Evolutionary conservation across 192 early-diverging fungal species (phyloP).

Genomic region (Gamsiella multidivaricata): DNA sequence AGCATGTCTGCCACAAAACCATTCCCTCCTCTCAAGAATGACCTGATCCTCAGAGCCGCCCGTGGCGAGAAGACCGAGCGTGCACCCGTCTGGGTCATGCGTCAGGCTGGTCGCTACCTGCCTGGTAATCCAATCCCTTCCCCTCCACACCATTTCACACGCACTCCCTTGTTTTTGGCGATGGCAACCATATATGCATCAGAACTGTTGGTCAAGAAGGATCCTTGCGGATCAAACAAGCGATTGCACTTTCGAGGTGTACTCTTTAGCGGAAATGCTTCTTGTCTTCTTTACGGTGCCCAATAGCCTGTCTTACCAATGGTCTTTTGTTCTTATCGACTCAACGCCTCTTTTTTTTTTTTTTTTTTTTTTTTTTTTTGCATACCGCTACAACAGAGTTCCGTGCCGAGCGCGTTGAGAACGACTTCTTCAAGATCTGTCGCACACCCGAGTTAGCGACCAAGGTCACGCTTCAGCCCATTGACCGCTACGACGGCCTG

Average conservation of each 20-base stretch:
- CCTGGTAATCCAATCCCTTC: constrained; percentile 70
- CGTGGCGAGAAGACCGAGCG: constrained; percentile 82
- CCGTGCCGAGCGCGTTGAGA: constrained; percentile 78
- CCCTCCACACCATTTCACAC: too few relatives aligned
- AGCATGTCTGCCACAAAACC: constrained; percentile 34
- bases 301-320: too few relatives aligned
- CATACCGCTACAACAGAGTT: constrained; percentile 76
- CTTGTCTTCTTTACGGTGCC: too few relatives aligned
- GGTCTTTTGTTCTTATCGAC: too few relatives aligned
- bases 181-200: too few relatives aligned
- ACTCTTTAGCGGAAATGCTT: constrained; percentile 1
- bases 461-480: constrained; percentile 96
- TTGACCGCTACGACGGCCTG: constrained; percentile 89
- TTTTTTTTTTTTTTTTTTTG: not conserved
- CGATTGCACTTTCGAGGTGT: too few relatives aligned
- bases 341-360: not conserved
- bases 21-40: constrained; percentile 93
- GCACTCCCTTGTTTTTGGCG: not conserved
- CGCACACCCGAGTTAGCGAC: constrained; percentile 92
- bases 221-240: too few relatives aligned
- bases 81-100: constrained; percentile 97
- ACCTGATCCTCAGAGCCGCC: constrained; percentile 89
- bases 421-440: constrained; percentile 97
- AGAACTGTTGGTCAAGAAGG: too few relatives aligned
- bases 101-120: constrained; percentile 97